Evolutionary conservation across 2,329 filamentous ascomycete species (phyloP), one percentile per base, ranked within the genome.

Genomic region (Thielaviopsis musarum): DNA sequence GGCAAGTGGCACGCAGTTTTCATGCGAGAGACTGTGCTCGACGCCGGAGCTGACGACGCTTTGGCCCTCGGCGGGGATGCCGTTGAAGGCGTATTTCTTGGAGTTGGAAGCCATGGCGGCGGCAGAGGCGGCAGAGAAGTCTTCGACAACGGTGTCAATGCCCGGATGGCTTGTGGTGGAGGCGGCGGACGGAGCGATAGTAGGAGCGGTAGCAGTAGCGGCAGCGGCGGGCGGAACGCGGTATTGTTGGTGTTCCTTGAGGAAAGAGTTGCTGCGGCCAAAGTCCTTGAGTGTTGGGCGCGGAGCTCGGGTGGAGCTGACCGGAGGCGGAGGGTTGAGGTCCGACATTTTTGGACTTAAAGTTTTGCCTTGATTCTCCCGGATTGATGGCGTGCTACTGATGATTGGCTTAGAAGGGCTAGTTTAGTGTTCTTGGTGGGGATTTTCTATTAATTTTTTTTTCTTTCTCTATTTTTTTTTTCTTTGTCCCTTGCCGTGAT

Each of bases 81-180:
- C 82, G 64, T 77, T 81, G 71, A 81, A 84, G 38, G 73, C 58
- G 45, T 60, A 64, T 34, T 56, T 54, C 45, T 56, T 63, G 17
- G 54, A 30, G 13, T 74, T 69, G 54, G 72, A 67, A 26, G 71
- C 67, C 21, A 69, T 66, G 49, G 67, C 68, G 38, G 70, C 67
- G 30, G 68, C 68, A 62, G 67, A 68, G 28, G 70, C 67, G 38
- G 67, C 68, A 62, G 72, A 70, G 34, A 76, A 66, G 62, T 80
- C 77, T 68, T 84, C 81, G 57, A 84, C 77, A 17, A 84, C 80
- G 53, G 80, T 81, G 66, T 85, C 82, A 65, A 84, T 84, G 63
- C 80, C 81, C 63, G 81, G 80, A 67, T 78, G 75, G 61, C 72
- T 73, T 30, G 82, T 80, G 54, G 77, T 74, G 61, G 74, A 74